Conservation (phyloP, 176 grass and related monocot genomes). For the Olyra latifolia region DNA sequence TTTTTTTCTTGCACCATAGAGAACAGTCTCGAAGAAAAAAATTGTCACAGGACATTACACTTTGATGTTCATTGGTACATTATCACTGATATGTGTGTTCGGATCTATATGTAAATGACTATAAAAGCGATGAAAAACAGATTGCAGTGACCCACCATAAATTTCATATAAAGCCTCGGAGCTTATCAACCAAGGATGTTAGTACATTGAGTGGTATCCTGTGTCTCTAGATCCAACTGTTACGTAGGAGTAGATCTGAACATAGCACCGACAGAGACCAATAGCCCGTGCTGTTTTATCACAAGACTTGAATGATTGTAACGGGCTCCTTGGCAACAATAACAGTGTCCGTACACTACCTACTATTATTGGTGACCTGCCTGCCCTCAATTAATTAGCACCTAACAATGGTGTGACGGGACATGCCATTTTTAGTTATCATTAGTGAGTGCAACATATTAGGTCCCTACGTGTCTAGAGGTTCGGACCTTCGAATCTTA, state of each 20-base stretch:
- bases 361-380: slow-evolving; percentile 15
- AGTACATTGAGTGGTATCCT: too few species aligned
- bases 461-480: background rate
- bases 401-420: slow-evolving; percentile 31
- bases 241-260: slow-evolving; percentile 9
- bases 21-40: too few species aligned
- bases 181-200: too few species aligned
- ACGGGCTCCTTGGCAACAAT: background rate
- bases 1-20: too few species aligned
- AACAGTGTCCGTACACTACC: slow-evolving; percentile 18
- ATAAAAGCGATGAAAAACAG: too few species aligned
- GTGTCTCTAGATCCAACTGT: background rate
- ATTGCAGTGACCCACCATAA: too few species aligned
- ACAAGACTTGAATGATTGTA: slow-evolving; percentile 23
- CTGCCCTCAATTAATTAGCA: slow-evolving; percentile 25
- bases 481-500: background rate
- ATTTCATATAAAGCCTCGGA: too few species aligned
- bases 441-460: background rate
- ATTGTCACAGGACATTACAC: too few species aligned
- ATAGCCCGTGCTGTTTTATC: background rate
- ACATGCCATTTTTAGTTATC: background rate
- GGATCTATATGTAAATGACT: too few species aligned
- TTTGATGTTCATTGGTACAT: too few species aligned
- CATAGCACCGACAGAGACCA: background rate
- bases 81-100: too few species aligned